Conservation (phyloP, 345 rosid genomes). For the Euphorbia peplus region DNA sequence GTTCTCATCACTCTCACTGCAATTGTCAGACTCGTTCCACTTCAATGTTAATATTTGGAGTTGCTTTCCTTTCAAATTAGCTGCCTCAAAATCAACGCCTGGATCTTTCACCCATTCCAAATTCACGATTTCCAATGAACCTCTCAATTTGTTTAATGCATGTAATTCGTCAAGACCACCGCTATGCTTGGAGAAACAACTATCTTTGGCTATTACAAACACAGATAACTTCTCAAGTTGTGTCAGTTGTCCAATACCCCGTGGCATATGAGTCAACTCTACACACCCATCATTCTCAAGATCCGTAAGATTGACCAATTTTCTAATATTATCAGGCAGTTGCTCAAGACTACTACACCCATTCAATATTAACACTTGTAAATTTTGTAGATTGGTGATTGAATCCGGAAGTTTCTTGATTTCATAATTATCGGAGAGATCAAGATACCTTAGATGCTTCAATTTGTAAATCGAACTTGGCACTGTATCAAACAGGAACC, state of each 20-base stretch:
- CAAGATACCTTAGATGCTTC: constrained; percentile 23
- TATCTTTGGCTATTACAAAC: neutral
- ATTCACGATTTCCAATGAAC: neutral
- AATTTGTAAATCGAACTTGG: constrained; percentile 10
- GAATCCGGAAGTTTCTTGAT: constrained; percentile 17
- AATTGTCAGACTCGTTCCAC: neutral
- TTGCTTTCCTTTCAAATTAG: constrained; percentile 6
- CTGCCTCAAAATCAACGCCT: neutral
- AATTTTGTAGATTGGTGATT: constrained; percentile 11
- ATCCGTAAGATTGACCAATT: constrained; percentile 10
- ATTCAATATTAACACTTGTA: constrained; percentile 13
- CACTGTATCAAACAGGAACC: neutral
- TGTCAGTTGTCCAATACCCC: constrained; percentile 3
- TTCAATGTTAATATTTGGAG: neutral
- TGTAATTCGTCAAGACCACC: neutral
- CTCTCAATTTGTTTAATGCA: constrained; percentile 5
- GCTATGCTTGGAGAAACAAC: neutral
- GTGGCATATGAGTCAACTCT: constrained; percentile 4
- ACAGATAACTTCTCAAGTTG: constrained; percentile 2
- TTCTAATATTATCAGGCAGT: neutral
- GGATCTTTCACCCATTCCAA: neutral
- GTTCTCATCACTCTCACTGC: too few species aligned
- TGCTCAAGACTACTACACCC: neutral
- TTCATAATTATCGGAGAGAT: constrained; percentile 10
- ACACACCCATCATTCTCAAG: neutral